Evolutionary conservation across 495 filamentous ascomycete species (phyloP).

Genomic region (Thozetella sp.): DNA sequence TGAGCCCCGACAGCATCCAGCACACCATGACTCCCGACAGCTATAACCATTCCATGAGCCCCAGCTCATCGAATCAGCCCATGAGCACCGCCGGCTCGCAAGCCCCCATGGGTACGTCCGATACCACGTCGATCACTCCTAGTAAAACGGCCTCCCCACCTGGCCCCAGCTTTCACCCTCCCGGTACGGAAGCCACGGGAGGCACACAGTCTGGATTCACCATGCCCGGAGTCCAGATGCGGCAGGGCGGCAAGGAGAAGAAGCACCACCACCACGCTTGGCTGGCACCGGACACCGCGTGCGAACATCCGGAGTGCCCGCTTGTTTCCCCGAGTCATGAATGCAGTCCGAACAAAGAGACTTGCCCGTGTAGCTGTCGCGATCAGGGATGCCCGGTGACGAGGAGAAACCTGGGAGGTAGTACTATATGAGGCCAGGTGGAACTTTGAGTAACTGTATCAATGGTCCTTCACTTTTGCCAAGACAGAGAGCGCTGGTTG

Average conservation of each 20-base stretch:
- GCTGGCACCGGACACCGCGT: slow-evolving; percentile 14
- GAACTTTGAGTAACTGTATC: too few relatives aligned
- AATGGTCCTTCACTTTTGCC: too few relatives aligned
- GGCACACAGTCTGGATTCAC: slow-evolving; percentile 7
- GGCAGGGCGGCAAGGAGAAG: slow-evolving; percentile 1
- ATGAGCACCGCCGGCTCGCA: slow-evolving; percentile 1
- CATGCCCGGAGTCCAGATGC: slow-evolving; percentile 4
- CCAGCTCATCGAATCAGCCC: slow-evolving; percentile 2
- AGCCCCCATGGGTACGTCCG: not conserved
- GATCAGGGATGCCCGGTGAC: slow-evolving; percentile 2
- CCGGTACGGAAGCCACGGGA: not conserved
- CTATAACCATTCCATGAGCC: not conserved
- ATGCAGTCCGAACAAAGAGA: slow-evolving; percentile 5
- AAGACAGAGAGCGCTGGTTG: too few relatives aligned
- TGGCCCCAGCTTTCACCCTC: not conserved
- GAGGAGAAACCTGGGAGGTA: slow-evolving; percentile 2
- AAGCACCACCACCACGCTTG: slow-evolving; percentile 19
- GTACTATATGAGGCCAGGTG: not conserved
- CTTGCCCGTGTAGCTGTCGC: slow-evolving; percentile 10
- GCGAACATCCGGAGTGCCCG: slow-evolving; percentile 16
- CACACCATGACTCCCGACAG: slow-evolving; percentile 6
- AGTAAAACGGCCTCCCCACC: too few relatives aligned
- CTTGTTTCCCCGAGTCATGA: slow-evolving; percentile 7
- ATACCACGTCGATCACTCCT: not conserved
- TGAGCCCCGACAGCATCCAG: slow-evolving; percentile 5